Conservation (phyloP, 164 flowering plant species). For the Piper betle region DNA sequence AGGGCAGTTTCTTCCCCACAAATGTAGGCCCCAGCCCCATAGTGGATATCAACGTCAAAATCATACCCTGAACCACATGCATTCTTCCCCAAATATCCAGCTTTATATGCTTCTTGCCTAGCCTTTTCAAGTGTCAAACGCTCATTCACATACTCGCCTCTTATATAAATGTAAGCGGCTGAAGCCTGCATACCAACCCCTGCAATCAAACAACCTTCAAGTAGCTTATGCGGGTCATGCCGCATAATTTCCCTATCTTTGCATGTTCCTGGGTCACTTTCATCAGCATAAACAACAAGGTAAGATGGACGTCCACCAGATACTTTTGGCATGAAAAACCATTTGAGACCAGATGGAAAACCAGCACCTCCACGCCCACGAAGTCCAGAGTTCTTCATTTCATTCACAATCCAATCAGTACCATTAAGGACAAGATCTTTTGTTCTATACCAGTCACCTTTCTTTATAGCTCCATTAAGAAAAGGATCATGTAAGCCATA, state of each 20-base stretch:
- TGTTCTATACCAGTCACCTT: slow-evolving; percentile 91
- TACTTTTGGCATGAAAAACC: slow-evolving; percentile 97
- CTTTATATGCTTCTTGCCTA: slow-evolving; percentile 71
- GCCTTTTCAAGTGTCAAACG: slow-evolving; percentile 69
- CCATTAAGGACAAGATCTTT: slow-evolving; percentile 90
- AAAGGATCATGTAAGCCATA: slow-evolving; percentile 89
- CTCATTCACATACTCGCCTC: slow-evolving; percentile 96
- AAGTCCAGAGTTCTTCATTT: slow-evolving; percentile 91
- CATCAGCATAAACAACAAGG: slow-evolving; percentile 97
- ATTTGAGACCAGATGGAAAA: slow-evolving; percentile 93
- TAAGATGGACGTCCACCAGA: slow-evolving; percentile 97
- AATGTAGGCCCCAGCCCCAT: slow-evolving; percentile 96
- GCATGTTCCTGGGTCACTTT: slow-evolving; percentile 98
- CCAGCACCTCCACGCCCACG: slow-evolving; percentile 99
- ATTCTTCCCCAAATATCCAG: slow-evolving; percentile 86
- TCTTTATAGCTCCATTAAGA: slow-evolving; percentile 92
- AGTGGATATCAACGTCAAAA: slow-evolving; percentile 92
- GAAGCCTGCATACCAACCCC: slow-evolving; percentile 92
- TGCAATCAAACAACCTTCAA: slow-evolving; percentile 92
- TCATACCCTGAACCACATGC: slow-evolving; percentile 97
- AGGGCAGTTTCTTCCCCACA: slow-evolving; percentile 99
- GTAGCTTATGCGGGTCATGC: slow-evolving; percentile 89
- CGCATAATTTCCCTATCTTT: slow-evolving; percentile 96
- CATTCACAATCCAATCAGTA: slow-evolving; percentile 92
- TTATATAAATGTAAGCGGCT: slow-evolving; percentile 86